A percentile compares a stretch with the other conserved stretches of the same genome.
Conservation (phyloP, 1,284 basidiomycete species). For the Somion occarium region DNA sequence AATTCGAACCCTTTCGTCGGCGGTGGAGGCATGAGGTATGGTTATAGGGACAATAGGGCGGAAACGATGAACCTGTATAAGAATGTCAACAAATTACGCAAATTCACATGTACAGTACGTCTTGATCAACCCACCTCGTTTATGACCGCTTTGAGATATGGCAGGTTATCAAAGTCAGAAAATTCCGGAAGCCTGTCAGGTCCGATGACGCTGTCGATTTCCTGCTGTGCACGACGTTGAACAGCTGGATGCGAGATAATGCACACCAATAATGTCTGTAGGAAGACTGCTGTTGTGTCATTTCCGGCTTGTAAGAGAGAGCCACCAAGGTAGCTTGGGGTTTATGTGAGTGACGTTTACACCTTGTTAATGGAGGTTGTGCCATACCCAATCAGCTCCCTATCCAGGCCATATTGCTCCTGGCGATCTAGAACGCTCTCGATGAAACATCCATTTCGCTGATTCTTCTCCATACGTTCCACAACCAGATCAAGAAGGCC, state of each 20-base stretch:
- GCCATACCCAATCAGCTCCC: conserved; percentile 3
- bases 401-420: conserved; percentile 1
- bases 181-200: not conserved
- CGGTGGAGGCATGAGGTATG: conserved; percentile 13
- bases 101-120: no score
- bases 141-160: conserved; percentile 11
- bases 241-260: conserved; percentile 15
- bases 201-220: not conserved
- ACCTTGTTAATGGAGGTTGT: not conserved
- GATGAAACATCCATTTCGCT: conserved; percentile 20
- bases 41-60: conserved; percentile 15
- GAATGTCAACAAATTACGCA: no score
- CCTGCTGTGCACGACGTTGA: not conserved
- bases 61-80: conserved; percentile 12
- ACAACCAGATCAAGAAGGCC: conserved; percentile 15
- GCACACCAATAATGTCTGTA: conserved; percentile 24
- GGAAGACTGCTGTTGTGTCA: conserved; percentile 23
- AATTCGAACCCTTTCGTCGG: not conserved
- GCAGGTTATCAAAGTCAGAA: not conserved
- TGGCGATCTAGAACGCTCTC: conserved; percentile 11
- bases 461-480: conserved; percentile 13
- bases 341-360: not conserved
- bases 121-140: conserved; percentile 27
- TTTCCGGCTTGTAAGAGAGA: conserved; percentile 20
- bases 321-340: conserved; percentile 4